These are phyloP conservation scores for Neurospora sublineolata DNA, from an alignment of 495 filamentous ascomycete genomes.

Conservation along the genomic window DNA sequence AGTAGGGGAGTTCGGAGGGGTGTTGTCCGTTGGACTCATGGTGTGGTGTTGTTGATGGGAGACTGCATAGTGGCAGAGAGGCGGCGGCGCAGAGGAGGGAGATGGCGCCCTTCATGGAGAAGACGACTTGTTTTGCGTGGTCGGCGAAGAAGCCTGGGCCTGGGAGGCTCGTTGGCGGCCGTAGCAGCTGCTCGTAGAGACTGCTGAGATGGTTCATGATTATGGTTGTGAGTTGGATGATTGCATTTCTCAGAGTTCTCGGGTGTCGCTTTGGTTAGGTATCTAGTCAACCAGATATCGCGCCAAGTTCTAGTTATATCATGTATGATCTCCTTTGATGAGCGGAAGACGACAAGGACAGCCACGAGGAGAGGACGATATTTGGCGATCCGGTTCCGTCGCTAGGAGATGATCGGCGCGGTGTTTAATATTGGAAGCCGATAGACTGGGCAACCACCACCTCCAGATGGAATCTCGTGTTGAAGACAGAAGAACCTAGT, in stretches of 20 bases:
- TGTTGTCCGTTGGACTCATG: background rate
- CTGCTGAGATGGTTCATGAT: background rate
- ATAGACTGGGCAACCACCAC: background rate
- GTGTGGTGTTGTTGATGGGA: background rate
- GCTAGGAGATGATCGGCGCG: background rate
- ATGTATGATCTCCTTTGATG: background rate
- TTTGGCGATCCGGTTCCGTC: background rate
- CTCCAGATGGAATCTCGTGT: background rate
- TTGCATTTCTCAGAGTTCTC: background rate
- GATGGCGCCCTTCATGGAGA: conserved; percentile 10
- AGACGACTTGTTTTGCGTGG: conserved; percentile 5
- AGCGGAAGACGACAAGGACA: background rate
- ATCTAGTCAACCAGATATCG: background rate
- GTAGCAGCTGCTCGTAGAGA: background rate
- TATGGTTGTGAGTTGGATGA: background rate
- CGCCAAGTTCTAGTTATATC: background rate
- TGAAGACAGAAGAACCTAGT: background rate
- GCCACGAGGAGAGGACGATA: background rate
- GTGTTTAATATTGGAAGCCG: background rate
- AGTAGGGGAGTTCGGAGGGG: conserved; percentile 19
- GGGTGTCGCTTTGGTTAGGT: background rate
- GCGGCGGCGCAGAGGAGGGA: conserved; percentile 10
- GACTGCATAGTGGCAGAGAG: background rate
- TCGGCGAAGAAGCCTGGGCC: background rate
- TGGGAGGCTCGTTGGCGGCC: background rate